These are phyloP conservation scores for Thalassiosira profunda DNA, from an alignment of 108 stramenopile genomes.

Conservation along the genomic window DNA sequence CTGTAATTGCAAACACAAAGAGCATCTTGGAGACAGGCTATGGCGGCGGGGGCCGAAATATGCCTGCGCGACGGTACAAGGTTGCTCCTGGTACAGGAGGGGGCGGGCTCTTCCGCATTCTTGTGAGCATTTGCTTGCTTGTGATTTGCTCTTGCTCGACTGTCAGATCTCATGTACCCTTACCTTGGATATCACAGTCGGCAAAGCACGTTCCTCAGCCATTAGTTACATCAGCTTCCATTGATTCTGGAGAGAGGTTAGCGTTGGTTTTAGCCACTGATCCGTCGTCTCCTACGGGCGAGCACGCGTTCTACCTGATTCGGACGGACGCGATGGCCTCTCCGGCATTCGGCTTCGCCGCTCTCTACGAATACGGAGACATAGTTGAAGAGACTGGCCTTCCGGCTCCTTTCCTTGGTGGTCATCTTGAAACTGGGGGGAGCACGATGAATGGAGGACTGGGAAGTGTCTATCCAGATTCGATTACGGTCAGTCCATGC, in stretches of 20 bases:
- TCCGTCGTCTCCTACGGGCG: conserved; percentile 67
- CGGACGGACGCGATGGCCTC: conserved; percentile 42
- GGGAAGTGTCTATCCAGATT: conserved; percentile 55
- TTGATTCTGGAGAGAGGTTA: conserved; percentile 36
- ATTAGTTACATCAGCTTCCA: conserved; percentile 8
- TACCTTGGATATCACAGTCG: too few species aligned
- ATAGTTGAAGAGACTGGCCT: conserved; percentile 37
- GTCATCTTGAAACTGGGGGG: conserved; percentile 58
- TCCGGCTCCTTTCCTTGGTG: conserved; percentile 75
- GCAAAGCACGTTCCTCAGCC: conserved; percentile 53
- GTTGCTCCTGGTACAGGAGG: conserved; percentile 65
- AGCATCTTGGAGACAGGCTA: conserved; percentile 11
- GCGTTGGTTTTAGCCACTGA: conserved; percentile 77
- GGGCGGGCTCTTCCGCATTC: conserved; percentile 60
- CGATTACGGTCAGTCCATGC: conserved; percentile 66
- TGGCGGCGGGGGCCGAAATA: conserved; percentile 53
- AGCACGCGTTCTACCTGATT: conserved; percentile 77
- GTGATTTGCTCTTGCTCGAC: too few species aligned
- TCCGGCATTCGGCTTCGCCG: conserved; percentile 38
- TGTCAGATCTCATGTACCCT: too few species aligned
- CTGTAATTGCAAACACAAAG: conserved; percentile 39
- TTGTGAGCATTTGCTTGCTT: too few species aligned
- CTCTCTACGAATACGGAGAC: conserved; percentile 9
- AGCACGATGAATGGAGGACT: conserved; percentile 62
- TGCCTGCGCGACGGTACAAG: conserved; percentile 66